Evolutionary conservation across 306 rosid genomes (phyloP).

Genomic region (Pterocarpus macrocarpus): DNA sequence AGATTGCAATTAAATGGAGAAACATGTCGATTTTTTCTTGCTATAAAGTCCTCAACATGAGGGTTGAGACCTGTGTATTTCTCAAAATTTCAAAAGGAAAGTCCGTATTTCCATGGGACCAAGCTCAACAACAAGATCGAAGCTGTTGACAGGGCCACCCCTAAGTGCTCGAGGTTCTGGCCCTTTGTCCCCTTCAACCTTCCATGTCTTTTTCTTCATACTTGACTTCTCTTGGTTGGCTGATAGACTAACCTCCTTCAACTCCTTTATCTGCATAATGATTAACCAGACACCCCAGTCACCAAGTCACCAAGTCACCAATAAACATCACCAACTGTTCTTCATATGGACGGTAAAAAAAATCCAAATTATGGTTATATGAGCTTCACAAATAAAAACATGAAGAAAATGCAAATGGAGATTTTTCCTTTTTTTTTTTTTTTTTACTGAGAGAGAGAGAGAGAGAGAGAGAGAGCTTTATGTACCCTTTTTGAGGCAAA

Average conservation of each 20-base stretch:
- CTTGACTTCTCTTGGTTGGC: conserved; percentile 74
- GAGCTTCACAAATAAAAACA: not conserved
- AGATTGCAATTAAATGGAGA: not conserved
- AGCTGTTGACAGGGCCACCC: conserved; percentile 58
- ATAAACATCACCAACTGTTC: not conserved
- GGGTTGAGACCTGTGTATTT: not conserved
- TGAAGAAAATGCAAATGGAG: not conserved
- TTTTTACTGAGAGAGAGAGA: not conserved
- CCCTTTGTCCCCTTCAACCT: conserved; percentile 54
- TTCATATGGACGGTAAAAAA: not conserved
- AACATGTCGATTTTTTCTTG: not conserved
- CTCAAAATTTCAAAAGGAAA: conserved; percentile 61
- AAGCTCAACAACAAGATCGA: conserved; percentile 66
- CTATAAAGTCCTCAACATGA: not conserved
- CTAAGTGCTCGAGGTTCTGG: conserved; percentile 47
- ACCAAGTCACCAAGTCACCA: not conserved
- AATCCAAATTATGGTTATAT: not conserved
- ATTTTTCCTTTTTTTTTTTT: too few species aligned
- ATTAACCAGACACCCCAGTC: too few species aligned
- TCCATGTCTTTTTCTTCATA: conserved; percentile 65
- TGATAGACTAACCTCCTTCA: conserved; percentile 64
- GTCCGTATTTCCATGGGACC: conserved; percentile 88
- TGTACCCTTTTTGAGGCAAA: conserved; percentile 70
- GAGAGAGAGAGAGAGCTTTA: not conserved
- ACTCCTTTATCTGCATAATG: conserved; percentile 57